phyloP scores from a whole-genome alignment of 495 filamentous ascomycete species.

The Penicillium pulvis region DNA sequence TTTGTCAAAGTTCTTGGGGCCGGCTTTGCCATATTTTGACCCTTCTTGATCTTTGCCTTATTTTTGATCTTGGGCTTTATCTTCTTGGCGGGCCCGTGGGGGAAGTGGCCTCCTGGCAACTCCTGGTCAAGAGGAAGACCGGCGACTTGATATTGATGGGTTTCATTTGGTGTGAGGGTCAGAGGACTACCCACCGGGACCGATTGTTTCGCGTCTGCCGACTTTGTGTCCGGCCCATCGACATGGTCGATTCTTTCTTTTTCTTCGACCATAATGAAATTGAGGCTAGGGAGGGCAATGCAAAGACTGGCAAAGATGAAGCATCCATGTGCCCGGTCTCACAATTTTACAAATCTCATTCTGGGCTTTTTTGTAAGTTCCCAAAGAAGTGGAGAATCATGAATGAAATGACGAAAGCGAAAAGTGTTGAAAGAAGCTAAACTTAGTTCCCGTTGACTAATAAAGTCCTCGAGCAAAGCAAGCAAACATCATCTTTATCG shows the following conservation, averaged over 20 bases:
- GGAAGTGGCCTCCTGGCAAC: conserved; percentile 46
- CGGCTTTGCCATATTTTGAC: conserved; percentile 30
- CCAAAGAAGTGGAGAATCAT: neutral
- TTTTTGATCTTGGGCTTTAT: conserved; percentile 8
- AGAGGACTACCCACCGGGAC: conserved; percentile 27
- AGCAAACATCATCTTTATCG: conserved; percentile 35
- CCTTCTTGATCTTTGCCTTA: conserved; percentile 26
- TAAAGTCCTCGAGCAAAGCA: conserved; percentile 17
- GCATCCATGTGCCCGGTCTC: conserved; percentile 35
- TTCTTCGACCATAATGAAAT: conserved; percentile 41
- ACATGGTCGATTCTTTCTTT: conserved; percentile 30
- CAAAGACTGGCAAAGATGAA: conserved; percentile 39
- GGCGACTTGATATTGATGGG: conserved; percentile 49
- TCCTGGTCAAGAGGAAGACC: conserved; percentile 47
- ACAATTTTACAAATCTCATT: conserved; percentile 18
- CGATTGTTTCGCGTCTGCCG: too few relatives aligned
- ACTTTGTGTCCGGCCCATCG: conserved; percentile 30
- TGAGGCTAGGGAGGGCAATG: conserved; percentile 47
- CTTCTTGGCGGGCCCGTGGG: conserved; percentile 36
- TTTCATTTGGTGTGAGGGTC: conserved; percentile 48
- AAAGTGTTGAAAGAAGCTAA: conserved; percentile 1
- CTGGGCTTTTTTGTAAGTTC: neutral
- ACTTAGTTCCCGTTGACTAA: conserved; percentile 14
- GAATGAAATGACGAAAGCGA: neutral
- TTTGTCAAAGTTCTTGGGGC: conserved; percentile 21